These are phyloP conservation scores for Leccinum subgranulosum DNA, from an alignment of 768 basidiomycete genomes.

Conservation along the genomic window DNA sequence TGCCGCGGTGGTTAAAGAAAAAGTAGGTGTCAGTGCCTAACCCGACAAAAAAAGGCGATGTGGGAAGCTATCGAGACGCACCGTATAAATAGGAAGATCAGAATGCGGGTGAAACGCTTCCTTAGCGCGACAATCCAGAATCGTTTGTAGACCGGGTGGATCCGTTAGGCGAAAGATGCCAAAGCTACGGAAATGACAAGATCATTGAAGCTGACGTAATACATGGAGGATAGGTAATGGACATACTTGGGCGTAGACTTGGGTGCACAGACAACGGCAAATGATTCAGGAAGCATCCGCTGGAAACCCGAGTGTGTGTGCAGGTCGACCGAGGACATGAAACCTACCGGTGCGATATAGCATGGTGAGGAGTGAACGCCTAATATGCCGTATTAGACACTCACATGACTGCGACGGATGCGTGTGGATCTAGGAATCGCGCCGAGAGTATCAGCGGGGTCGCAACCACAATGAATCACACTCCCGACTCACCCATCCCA, in stretches of 20 bases:
- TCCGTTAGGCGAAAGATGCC: conserved; percentile 90
- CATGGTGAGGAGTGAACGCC: background rate
- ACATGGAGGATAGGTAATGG: background rate
- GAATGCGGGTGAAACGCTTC: conserved; percentile 88
- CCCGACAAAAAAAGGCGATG: background rate
- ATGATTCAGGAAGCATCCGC: conserved; percentile 84
- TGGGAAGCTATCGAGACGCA: conserved; percentile 36
- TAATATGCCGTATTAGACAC: conserved; percentile 20
- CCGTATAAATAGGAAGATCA: conserved; percentile 82
- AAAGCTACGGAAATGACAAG: conserved; percentile 40
- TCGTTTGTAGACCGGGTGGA: conserved; percentile 74
- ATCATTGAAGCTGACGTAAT: background rate
- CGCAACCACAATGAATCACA: background rate
- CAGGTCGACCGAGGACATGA: conserved; percentile 93
- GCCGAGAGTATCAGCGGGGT: background rate
- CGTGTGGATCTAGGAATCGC: conserved; percentile 70
- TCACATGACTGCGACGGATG: conserved; percentile 86
- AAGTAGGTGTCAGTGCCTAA: background rate
- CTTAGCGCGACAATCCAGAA: conserved; percentile 63
- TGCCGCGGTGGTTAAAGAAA: background rate
- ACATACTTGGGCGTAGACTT: conserved; percentile 70
- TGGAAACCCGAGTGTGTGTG: conserved; percentile 92
- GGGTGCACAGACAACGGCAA: conserved; percentile 91
- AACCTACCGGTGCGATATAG: conserved; percentile 43
- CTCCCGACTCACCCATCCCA: conserved; percentile 77